A percentile compares a stretch with the other conserved stretches of the same genome.
phyloP scores from a whole-genome alignment of 495 filamentous ascomycete species.

The Podospora appendiculata region DNA sequence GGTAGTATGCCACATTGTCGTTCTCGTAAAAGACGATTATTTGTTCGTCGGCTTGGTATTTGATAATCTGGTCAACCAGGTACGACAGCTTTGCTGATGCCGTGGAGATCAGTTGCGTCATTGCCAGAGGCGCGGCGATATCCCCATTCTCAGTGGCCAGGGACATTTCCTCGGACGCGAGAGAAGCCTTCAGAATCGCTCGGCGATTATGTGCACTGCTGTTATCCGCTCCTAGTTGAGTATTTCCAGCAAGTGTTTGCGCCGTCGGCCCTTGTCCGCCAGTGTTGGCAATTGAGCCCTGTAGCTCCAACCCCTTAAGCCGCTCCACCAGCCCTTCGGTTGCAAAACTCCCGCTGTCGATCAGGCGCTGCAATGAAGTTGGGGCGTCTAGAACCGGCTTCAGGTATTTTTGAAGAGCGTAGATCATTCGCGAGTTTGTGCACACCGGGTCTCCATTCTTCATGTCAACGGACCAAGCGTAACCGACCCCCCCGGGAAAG shows the following conservation, averaged over 20 bases:
- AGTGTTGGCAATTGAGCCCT: not conserved
- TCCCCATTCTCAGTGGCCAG: slow-evolving; percentile 3
- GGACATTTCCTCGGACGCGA: slow-evolving; percentile 1
- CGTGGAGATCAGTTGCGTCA: slow-evolving; percentile 64
- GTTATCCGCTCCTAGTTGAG: slow-evolving; percentile 23
- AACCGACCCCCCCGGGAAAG: slow-evolving; percentile 48
- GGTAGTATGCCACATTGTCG: slow-evolving; percentile 73
- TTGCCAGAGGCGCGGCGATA: slow-evolving; percentile 43
- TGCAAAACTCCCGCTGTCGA: slow-evolving; percentile 28
- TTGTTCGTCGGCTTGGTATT: slow-evolving; percentile 65
- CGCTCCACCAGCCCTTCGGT: slow-evolving; percentile 25
- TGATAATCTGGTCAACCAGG: slow-evolving; percentile 61
- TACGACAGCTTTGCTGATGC: slow-evolving; percentile 85
- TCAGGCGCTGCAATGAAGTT: slow-evolving; percentile 23
- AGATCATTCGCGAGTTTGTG: slow-evolving; percentile 31
- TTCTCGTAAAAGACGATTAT: slow-evolving; percentile 92
- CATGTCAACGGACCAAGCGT: slow-evolving; percentile 57
- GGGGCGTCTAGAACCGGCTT: slow-evolving; percentile 30
- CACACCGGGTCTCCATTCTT: slow-evolving; percentile 26
- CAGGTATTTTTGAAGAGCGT: slow-evolving; percentile 31
- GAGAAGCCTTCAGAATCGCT: slow-evolving; percentile 4
- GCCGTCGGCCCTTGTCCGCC: not conserved
- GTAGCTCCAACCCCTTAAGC: slow-evolving; percentile 15
- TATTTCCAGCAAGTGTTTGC: slow-evolving; percentile 30
- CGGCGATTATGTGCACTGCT: slow-evolving; percentile 17